phyloP scores from a whole-genome alignment of 495 filamentous ascomycete genomes.

The Penicillium bovifimosum region DNA sequence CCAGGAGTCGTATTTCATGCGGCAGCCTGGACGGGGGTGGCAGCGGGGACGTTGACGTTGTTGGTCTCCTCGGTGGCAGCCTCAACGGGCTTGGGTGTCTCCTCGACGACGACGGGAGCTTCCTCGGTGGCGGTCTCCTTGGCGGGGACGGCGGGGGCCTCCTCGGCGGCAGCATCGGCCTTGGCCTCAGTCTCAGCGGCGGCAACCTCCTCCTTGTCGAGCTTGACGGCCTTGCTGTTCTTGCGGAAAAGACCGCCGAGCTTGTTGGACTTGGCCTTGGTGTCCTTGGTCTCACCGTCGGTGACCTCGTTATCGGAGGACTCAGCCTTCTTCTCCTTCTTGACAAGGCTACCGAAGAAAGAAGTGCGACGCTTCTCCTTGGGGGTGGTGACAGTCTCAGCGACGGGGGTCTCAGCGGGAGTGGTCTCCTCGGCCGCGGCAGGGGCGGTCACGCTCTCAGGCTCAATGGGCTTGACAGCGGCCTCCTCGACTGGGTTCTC shows the following conservation, averaged over 20 bases:
- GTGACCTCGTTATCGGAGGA: conserved; percentile 47
- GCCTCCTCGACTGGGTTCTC: conserved; percentile 47
- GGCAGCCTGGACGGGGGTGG: conserved; percentile 46
- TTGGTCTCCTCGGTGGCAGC: conserved; percentile 26
- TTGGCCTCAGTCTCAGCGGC: conserved; percentile 34
- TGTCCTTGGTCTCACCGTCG: conserved; percentile 42
- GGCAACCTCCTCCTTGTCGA: conserved; percentile 33
- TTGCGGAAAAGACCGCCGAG: conserved; percentile 53
- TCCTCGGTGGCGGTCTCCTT: conserved; percentile 33
- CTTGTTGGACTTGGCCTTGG: conserved; percentile 48
- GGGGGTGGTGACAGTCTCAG: conserved; percentile 28
- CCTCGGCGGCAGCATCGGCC: conserved; percentile 27
- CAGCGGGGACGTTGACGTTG: conserved; percentile 31
- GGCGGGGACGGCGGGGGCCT: conserved; percentile 21
- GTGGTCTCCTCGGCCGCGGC: conserved; percentile 40
- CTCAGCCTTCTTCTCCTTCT: conserved; percentile 49
- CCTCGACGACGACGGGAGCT: conserved; percentile 22
- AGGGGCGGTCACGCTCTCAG: conserved; percentile 40
- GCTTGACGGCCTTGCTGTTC: conserved; percentile 51
- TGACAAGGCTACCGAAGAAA: conserved; percentile 50
- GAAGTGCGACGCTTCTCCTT: conserved; percentile 54
- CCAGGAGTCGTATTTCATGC: conserved; percentile 36
- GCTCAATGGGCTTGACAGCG: conserved; percentile 37
- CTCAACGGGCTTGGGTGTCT: conserved; percentile 29
- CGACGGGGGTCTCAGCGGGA: conserved; percentile 28